Conservation (phyloP, 345 rosid genomes). For the Sonneratia alba region DNA sequence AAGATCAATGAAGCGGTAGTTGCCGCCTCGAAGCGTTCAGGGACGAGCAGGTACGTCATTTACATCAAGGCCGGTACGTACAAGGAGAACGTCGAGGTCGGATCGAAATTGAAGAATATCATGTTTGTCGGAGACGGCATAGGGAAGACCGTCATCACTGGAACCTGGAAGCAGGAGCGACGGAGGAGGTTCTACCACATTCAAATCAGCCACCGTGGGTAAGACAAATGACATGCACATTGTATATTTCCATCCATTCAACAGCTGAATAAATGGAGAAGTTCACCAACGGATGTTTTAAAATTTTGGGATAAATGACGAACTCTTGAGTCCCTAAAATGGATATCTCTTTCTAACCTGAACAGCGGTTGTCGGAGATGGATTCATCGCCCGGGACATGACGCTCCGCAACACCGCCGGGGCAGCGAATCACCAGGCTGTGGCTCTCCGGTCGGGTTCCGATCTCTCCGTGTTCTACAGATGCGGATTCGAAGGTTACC, state of each 20-base stretch:
- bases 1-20: slow-evolving; percentile 52
- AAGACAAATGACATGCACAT: background rate
- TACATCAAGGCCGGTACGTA: slow-evolving; percentile 24
- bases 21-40: slow-evolving; percentile 43
- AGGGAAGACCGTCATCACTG: slow-evolving; percentile 24
- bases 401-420: slow-evolving; percentile 32
- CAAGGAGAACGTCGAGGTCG: slow-evolving; percentile 26
- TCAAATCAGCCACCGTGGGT: slow-evolving; percentile 28
- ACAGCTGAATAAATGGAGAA: too few species aligned
- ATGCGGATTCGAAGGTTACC: slow-evolving; percentile 25
- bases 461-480: slow-evolving; percentile 28
- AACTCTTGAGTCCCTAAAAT: too few species aligned
- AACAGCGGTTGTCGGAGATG: slow-evolving; percentile 30
- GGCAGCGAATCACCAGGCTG: slow-evolving; percentile 32
- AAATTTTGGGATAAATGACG: too few species aligned
- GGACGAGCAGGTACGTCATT: slow-evolving; percentile 27
- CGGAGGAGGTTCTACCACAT: slow-evolving; percentile 25
- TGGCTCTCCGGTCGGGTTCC: slow-evolving; percentile 31
- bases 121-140: slow-evolving; percentile 34
- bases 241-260: too few species aligned
- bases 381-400: slow-evolving; percentile 26
- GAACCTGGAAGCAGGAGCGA: slow-evolving; percentile 31
- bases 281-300: too few species aligned
- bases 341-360: background rate
- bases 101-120: slow-evolving; percentile 24